A percentile compares a stretch with the other conserved stretches of the same genome.
phyloP scores from a whole-genome alignment of 768 basidiomycete genomes.

The Mycena galopus region DNA sequence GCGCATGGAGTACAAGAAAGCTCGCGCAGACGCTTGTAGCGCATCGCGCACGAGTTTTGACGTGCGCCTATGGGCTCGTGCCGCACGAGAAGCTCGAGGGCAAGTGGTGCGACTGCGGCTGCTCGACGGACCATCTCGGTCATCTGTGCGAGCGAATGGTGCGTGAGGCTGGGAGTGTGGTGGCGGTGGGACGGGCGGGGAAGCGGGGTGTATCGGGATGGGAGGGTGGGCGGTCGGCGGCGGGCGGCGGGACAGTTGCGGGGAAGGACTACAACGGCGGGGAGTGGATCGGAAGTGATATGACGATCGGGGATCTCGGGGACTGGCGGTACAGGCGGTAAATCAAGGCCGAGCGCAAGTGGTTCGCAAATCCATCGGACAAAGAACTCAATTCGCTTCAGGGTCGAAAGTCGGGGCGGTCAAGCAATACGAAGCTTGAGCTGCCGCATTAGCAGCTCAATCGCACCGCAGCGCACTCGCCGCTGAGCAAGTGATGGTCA shows the following conservation, averaged over 20 bases:
- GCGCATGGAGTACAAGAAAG: slow-evolving; percentile 73
- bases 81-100: slow-evolving; percentile 78
- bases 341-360: slow-evolving; percentile 74
- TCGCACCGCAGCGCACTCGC: slow-evolving; percentile 80
- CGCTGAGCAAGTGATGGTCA: slow-evolving; percentile 80
- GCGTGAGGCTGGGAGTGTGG: slow-evolving; percentile 73
- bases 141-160: slow-evolving; percentile 86
- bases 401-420: slow-evolving; percentile 69
- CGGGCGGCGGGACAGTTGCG: slow-evolving; percentile 65
- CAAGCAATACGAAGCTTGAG: slow-evolving; percentile 71
- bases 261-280: slow-evolving; percentile 42
- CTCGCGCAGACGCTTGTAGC: slow-evolving; percentile 75
- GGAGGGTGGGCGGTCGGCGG: slow-evolving; percentile 68
- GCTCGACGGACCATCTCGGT: slow-evolving; percentile 82
- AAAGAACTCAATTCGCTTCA: slow-evolving; percentile 80
- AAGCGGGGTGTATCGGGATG: slow-evolving; percentile 80
- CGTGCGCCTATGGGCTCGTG: slow-evolving; percentile 74
- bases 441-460: slow-evolving; percentile 84
- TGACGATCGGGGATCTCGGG: slow-evolving; percentile 82
- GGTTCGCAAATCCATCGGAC: slow-evolving; percentile 86
- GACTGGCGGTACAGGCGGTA: slow-evolving; percentile 83
- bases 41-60: slow-evolving; percentile 81
- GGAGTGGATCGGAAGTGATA: slow-evolving; percentile 61
- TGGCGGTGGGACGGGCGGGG: slow-evolving; percentile 77
- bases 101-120: slow-evolving; percentile 88